A percentile compares a stretch with the other conserved stretches of the same genome.
These are phyloP conservation scores for Sclerotinia subarctica DNA, from an alignment of 2,329 filamentous ascomycete species.

Conservation along the genomic window DNA sequence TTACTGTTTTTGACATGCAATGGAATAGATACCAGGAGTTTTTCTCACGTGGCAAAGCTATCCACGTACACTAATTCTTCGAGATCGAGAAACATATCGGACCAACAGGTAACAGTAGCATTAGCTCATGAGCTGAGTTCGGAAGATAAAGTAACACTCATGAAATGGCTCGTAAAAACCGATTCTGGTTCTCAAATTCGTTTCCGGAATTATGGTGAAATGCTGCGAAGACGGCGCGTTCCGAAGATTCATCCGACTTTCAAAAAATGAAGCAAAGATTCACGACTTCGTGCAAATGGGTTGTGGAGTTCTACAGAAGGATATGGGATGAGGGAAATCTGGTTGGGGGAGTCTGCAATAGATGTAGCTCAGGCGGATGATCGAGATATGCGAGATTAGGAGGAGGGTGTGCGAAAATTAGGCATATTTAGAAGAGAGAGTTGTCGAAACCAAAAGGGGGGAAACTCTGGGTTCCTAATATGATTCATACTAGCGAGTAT, in stretches of 20 bases:
- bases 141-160: background rate
- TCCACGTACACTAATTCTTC: background rate
- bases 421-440: background rate
- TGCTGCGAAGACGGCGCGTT: background rate
- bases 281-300: background rate
- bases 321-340: background rate
- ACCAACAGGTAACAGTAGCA: background rate
- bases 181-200: background rate
- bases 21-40: background rate
- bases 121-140: background rate
- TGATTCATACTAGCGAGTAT: background rate
- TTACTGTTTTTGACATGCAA: background rate
- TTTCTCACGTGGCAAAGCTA: background rate
- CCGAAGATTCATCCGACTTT: too few relatives aligned
- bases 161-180: background rate
- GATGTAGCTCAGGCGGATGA: background rate
- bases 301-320: background rate
- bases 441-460: background rate
- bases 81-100: background rate
- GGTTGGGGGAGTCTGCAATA: too few relatives aligned
- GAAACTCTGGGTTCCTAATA: too few relatives aligned
- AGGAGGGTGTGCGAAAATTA: background rate
- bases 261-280: background rate
- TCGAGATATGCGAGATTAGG: background rate
- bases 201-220: background rate